phyloP scores from a whole-genome alignment of 2,329 filamentous ascomycete species.

The Drechslerella dactyloides region DNA sequence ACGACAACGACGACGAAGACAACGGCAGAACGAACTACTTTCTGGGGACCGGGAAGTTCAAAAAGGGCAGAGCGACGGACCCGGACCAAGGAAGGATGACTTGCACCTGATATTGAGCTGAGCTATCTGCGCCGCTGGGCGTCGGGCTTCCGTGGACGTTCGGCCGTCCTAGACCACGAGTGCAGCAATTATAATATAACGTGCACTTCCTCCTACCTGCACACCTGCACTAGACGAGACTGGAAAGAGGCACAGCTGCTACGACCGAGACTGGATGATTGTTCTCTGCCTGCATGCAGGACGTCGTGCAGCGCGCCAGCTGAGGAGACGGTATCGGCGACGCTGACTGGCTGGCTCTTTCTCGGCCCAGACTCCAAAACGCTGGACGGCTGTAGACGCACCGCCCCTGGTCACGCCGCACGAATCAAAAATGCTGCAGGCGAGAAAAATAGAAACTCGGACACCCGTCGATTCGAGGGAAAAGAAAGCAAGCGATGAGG shows the following conservation, averaged over 20 bases:
- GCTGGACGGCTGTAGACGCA: constrained; percentile 40
- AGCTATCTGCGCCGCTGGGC: constrained; percentile 4
- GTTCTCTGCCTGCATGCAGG: constrained; percentile 33
- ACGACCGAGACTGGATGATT: not conserved
- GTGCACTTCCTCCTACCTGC: too few species aligned
- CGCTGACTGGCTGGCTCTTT: constrained; percentile 32
- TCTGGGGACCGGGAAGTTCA: not conserved
- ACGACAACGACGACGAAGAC: too few species aligned
- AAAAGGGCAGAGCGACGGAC: not conserved
- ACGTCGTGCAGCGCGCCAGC: constrained; percentile 41
- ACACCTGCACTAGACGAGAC: too few species aligned
- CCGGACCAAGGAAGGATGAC: not conserved
- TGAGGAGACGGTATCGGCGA: constrained; percentile 33
- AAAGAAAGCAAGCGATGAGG: constrained; percentile 13
- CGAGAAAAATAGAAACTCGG: not conserved
- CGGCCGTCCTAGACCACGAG: not conserved
- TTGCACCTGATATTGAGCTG: constrained; percentile 4
- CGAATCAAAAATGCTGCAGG: constrained; percentile 7
- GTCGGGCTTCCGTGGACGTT: not conserved
- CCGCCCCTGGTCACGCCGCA: constrained; percentile 32
- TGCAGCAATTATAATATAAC: not conserved
- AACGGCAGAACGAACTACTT: not conserved
- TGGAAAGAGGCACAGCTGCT: too few species aligned
- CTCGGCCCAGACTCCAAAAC: constrained; percentile 22
- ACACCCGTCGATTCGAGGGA: too few species aligned